Base-by-base conservation (phyloP, 108 stramenopile genomes). In the Licmophora abbreviata region DNA sequence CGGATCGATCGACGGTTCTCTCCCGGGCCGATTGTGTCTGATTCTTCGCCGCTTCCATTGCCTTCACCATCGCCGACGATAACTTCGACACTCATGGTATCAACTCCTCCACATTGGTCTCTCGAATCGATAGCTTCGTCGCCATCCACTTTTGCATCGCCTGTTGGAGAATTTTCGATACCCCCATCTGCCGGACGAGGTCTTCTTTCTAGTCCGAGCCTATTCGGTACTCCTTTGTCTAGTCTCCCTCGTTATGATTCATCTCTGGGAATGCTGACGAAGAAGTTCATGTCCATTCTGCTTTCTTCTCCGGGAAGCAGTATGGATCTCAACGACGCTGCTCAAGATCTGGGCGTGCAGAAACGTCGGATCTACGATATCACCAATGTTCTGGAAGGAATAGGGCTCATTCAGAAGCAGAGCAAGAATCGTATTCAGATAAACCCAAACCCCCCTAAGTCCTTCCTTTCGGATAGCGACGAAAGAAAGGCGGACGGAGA, bases 341-440 rank as follows among this genome's bases (percentile, higher is more conserved):
- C 86, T 0, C 60, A 62, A 24, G 75, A 83, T 37, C 54, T 95
- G 58, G 69, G 74, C 26, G 92, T 95, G 23, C 92, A 92, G 54
- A 95, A 95, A 55, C 71, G 94, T 20, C 80, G 94, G 0, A 93
- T 95, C 55, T 95, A 95, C 51, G 95, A 95, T 58, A 95, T 95
- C 51, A 93, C 92, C 46, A 95, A 95, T 63, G 95, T 93, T 20
- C 72, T 95, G 44, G 95, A 95, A 63, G 95, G 95, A 7, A 88
- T 93, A 41, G 88, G 88, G 9, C 58, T 95, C 54, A 83, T 93
- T 51, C 63, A 78, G 46, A 93, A 93, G 71, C 66, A 71, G 29
- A 72, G 81, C 24, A 95, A 92, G 79, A 94, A 94, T 69, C 76
- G 89, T 52, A 88, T 96, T 42, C 73, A 80, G 15, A 94, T 93